Evolutionary conservation across 2,329 filamentous ascomycete species (phyloP).

Genomic region (Ascochyta rabiei): DNA sequence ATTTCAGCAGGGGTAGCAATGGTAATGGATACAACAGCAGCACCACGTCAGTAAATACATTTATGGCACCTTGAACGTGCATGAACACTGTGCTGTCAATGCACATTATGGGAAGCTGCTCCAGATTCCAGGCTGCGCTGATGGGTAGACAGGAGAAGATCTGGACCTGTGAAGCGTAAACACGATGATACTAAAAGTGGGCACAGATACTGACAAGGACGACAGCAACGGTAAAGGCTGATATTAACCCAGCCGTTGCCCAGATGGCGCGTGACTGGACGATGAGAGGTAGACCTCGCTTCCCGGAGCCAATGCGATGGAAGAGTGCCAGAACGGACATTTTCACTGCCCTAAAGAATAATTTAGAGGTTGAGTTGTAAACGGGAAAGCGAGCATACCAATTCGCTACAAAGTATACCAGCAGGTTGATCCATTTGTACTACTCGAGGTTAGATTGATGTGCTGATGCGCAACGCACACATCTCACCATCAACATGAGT

Average conservation of each 20-base stretch:
- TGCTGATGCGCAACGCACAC: neutral
- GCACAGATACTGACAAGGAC: constrained; percentile 25
- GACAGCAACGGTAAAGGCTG: constrained; percentile 26
- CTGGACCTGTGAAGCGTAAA: constrained; percentile 19
- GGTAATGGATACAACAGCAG: constrained; percentile 35
- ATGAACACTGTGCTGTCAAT: constrained; percentile 29
- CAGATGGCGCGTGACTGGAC: constrained; percentile 30
- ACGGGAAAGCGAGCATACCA: constrained; percentile 20
- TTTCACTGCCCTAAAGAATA: constrained; percentile 32
- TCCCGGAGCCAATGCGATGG: constrained; percentile 34
- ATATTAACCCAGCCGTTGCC: constrained; percentile 27
- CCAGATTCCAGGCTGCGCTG: constrained; percentile 27
- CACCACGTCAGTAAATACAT: constrained; percentile 32
- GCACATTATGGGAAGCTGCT: constrained; percentile 21
- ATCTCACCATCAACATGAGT: constrained; percentile 30
- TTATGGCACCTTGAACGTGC: constrained; percentile 30
- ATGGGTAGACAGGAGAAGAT: constrained; percentile 32
- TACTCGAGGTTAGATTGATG: constrained; percentile 11
- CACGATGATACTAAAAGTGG: neutral
- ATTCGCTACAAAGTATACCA: constrained; percentile 36
- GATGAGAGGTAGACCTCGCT: constrained; percentile 31
- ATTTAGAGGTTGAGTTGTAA: neutral
- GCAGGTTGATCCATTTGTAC: constrained; percentile 37
- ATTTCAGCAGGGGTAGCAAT: constrained; percentile 30
- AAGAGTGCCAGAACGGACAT: constrained; percentile 40